These are phyloP conservation scores for Seminavis robusta DNA, from an alignment of 108 stramenopile species.

Conservation along the genomic window DNA sequence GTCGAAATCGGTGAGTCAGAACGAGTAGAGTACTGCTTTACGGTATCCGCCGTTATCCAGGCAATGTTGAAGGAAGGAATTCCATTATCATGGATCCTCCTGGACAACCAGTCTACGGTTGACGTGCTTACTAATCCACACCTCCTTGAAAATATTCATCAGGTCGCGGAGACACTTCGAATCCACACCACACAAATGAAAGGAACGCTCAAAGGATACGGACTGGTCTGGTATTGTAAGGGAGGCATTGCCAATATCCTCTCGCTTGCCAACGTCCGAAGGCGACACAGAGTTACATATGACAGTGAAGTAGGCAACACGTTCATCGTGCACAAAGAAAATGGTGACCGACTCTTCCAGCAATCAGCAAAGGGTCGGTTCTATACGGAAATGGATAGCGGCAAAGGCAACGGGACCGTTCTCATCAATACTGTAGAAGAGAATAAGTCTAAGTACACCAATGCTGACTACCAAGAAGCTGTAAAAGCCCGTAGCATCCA, in stretches of 20 bases:
- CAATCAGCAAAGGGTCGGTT: too few species aligned
- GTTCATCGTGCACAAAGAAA: too few species aligned
- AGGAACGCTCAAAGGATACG: constrained; percentile 24
- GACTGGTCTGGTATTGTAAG: constrained; percentile 15
- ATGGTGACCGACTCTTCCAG: too few species aligned
- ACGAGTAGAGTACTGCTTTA: too few species aligned
- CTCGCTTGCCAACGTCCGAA: not conserved
- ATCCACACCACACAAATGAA: constrained; percentile 12
- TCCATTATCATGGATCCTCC: constrained; percentile 14
- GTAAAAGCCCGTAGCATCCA: constrained; percentile 14
- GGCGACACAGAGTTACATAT: constrained; percentile 14
- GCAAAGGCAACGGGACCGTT: too few species aligned
- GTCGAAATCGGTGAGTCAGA: too few species aligned
- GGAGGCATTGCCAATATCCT: constrained; percentile 38
- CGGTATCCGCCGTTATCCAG: too few species aligned
- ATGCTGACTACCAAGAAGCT: constrained; percentile 11
- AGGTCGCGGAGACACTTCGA: not conserved
- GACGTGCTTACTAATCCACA: constrained; percentile 22
- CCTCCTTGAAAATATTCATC: constrained; percentile 27
- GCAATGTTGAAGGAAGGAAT: too few species aligned
- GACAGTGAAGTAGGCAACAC: too few species aligned
- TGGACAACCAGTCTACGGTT: constrained; percentile 38
- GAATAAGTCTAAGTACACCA: constrained; percentile 5
- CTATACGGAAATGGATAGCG: too few species aligned
- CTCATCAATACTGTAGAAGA: constrained; percentile 16